phyloP scores from a whole-genome alignment of 345 rosid species.

The Boechera retrofracta region DNA sequence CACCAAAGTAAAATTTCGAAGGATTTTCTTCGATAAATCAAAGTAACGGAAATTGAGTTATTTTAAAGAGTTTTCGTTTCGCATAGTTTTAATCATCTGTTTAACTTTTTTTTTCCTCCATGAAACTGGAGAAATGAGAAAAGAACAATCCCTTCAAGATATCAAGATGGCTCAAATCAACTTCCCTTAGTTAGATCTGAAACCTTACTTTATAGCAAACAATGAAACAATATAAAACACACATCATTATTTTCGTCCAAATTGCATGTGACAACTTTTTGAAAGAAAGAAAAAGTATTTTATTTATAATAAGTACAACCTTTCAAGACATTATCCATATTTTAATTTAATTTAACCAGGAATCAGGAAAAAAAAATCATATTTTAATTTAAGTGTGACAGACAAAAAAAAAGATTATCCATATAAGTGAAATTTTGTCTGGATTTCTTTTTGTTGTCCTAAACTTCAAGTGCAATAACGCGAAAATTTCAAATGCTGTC shows the following conservation, averaged over 20 bases:
- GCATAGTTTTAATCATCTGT: too few relatives aligned
- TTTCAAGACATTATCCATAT: neutral
- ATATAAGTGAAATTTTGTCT: neutral
- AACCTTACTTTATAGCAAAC: neutral
- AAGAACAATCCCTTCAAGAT: neutral
- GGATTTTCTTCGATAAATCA: too few relatives aligned
- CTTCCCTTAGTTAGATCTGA: neutral
- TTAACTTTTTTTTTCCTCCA: too few relatives aligned
- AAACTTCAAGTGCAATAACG: neutral
- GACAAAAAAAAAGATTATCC: neutral
- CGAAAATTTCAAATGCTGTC: neutral
- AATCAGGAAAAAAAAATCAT: neutral
- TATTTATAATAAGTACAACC: neutral
- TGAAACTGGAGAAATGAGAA: neutral
- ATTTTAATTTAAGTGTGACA: neutral
- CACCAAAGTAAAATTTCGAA: too few relatives aligned
- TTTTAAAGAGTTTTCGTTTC: too few relatives aligned
- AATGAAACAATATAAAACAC: slow-evolving; percentile 4
- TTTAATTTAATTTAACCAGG: neutral
- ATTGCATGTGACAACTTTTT: neutral
- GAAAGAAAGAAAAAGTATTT: neutral
- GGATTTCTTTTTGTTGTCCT: neutral
- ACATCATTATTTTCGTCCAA: neutral
- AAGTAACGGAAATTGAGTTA: too few relatives aligned
- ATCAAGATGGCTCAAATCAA: neutral